Evolutionary conservation across 2,329 filamentous ascomycete species (phyloP).

Genomic region (Phyllosticta paracitricarpa): DNA sequence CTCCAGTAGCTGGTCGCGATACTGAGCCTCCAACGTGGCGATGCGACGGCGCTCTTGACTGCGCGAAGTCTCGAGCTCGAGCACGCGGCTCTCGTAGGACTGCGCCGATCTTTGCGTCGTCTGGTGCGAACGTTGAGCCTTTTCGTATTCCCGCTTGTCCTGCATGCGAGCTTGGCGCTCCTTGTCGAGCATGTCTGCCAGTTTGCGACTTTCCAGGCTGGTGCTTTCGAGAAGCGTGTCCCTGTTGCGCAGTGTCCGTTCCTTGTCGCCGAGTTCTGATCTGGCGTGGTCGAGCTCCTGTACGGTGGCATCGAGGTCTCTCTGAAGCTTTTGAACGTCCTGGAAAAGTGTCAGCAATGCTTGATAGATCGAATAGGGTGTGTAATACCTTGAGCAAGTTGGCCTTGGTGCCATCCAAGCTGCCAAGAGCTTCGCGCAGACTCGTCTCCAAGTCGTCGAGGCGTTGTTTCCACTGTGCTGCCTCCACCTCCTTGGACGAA

Average conservation of each 20-base stretch:
- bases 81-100: conserved; percentile 72
- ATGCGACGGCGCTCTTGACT: conserved; percentile 70
- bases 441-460: conserved; percentile 84
- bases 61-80: conserved; percentile 75
- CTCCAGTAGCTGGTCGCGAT: conserved; percentile 79
- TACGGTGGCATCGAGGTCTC: conserved; percentile 74
- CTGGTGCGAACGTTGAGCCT: conserved; percentile 76
- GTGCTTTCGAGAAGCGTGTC: conserved; percentile 82
- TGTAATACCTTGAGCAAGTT: conserved; percentile 63
- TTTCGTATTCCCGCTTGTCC: conserved; percentile 81
- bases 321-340: conserved; percentile 79
- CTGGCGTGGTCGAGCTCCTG: conserved; percentile 73
- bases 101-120: conserved; percentile 78
- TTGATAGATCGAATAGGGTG: not conserved
- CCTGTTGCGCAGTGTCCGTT: conserved; percentile 78
- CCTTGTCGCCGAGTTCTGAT: conserved; percentile 75
- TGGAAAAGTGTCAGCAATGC: conserved; percentile 22
- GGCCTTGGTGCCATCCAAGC: conserved; percentile 75
- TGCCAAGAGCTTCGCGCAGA: conserved; percentile 75
- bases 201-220: conserved; percentile 72
- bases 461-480: conserved; percentile 81
- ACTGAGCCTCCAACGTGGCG: conserved; percentile 63
- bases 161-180: conserved; percentile 77
- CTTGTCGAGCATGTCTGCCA: conserved; percentile 82
- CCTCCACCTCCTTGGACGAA: conserved; percentile 76